Evolutionary conservation across 176 grass and related monocot species (phyloP).

Genomic region (Cenchrus purpureus): DNA sequence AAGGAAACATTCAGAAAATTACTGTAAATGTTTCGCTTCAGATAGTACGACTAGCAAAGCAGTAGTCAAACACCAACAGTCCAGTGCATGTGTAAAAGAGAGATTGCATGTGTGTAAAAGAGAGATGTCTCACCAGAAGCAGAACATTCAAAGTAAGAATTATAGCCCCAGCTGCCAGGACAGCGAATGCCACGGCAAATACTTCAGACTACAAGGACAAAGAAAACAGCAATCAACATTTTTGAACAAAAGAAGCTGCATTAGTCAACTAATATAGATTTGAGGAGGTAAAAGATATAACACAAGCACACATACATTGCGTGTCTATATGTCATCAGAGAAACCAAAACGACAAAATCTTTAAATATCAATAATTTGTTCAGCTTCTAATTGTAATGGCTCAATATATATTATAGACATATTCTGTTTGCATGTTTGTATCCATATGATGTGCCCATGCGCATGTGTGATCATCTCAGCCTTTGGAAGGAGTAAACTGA

Average conservation of each 20-base stretch:
- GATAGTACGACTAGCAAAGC: background rate
- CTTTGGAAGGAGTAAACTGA: too few species aligned
- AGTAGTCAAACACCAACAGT: background rate
- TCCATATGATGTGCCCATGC: background rate
- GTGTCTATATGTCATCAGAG: background rate
- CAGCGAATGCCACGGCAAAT: slow-evolving; percentile 98
- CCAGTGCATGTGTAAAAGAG: background rate
- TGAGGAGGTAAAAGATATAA: background rate
- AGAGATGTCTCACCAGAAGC: slow-evolving; percentile 70
- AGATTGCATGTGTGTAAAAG: background rate
- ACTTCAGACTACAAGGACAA: slow-evolving; percentile 88
- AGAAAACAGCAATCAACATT: slow-evolving; percentile 33
- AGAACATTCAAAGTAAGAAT: slow-evolving; percentile 95
- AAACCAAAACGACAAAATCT: background rate
- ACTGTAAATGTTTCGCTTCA: background rate
- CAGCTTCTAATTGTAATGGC: background rate
- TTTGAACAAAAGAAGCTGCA: background rate
- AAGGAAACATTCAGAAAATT: slow-evolving; percentile 26
- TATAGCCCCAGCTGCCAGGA: slow-evolving; percentile 96
- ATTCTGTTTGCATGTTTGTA: background rate
- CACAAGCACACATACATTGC: background rate
- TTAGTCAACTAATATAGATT: background rate
- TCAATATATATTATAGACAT: background rate
- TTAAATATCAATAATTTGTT: background rate
- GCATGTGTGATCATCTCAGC: background rate